These are phyloP conservation scores for Syncephalastrum racemosum DNA, from an alignment of 371 early-diverging fungal genomes.

Conservation along the genomic window DNA sequence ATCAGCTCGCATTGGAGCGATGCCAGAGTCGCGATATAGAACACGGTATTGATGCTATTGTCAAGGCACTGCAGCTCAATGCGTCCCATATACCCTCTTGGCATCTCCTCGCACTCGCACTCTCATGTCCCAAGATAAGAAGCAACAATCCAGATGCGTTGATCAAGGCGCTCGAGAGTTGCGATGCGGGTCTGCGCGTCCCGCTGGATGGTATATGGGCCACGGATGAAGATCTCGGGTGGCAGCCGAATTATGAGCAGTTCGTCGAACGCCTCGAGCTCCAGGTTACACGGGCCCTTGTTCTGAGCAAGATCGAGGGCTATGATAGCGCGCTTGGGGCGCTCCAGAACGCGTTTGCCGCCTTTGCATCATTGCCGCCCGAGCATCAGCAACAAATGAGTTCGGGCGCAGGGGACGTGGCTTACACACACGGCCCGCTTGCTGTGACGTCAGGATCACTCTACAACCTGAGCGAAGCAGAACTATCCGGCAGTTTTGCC, in stretches of 20 bases:
- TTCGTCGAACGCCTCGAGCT: conserved; percentile 60
- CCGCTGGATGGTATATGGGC: conserved; percentile 30
- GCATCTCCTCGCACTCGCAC: conserved; percentile 82
- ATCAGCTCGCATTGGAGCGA: conserved; percentile 78
- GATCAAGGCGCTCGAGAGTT: conserved; percentile 67
- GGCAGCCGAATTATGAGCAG: conserved; percentile 28
- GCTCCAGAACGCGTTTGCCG: conserved; percentile 59
- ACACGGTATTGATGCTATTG: conserved; percentile 65
- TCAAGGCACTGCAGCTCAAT: conserved; percentile 63
- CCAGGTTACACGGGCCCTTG: conserved; percentile 57
- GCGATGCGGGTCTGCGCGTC: conserved; percentile 67
- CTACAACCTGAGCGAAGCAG: conserved; percentile 29
- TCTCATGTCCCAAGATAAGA: conserved; percentile 52
- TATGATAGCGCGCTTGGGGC: conserved; percentile 53
- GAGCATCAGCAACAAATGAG: too few relatives aligned
- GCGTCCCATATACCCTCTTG: conserved; percentile 72
- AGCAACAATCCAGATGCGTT: conserved; percentile 24
- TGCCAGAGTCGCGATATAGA: conserved; percentile 80
- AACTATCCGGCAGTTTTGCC: not conserved
- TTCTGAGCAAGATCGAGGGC: conserved; percentile 54
- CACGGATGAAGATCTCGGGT: conserved; percentile 11
- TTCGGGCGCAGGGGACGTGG: too few relatives aligned
- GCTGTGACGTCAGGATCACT: conserved; percentile 32
- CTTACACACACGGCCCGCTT: conserved; percentile 1
- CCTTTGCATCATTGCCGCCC: conserved; percentile 55